Base-by-base conservation (phyloP, 2,329 filamentous ascomycete species). In the Arthroderma uncinatum region DNA sequence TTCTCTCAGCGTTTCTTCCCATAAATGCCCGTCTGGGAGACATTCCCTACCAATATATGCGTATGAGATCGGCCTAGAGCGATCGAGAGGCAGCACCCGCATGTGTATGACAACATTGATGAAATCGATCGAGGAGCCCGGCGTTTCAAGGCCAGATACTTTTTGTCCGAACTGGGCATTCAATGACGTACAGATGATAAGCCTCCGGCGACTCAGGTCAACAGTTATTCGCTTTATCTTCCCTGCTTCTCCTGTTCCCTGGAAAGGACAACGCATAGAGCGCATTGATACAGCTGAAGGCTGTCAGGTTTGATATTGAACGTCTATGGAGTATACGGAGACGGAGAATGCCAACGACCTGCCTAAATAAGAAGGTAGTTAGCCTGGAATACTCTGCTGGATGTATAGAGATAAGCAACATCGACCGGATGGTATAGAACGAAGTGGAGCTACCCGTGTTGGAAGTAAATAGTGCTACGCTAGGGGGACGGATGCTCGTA, bases 291-390 rank as follows among this genome's bases (percentile, higher is more conserved):
- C 28, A 30, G 7, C 4, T 7, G 28, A 30, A 30, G 7, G 28
- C 28, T 30, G 28, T 30, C 28, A 3, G 28, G 28, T 30, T 30
- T 19, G 19, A 44, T 23, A 16, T 16, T 28, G 40, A n/a, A n/a
- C n/a, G n/a, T n/a, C n/a, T n/a, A n/a, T n/a, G n/a, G n/a, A n/a
- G n/a, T n/a, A 25, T 12, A 30, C 28, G 25, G 19, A 9, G 25
- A 25, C 2, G 12, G 44, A 30, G 28, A 33, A 14, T 10, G 25
- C 25, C 16, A 50, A 33, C 28, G 23, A 50, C 44, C 44, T 50
- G 44, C 44, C 44, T 50, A 50, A 50, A 50, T 7, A 33, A 50
- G 44, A 50, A 50, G 44, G 44, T 50, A 6, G 25, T 50, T 50
- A 50, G 23, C 19, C 23, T 19, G 19, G 8, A 12, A 12, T 21